Evolutionary conservation across 371 early-diverging fungal species (phyloP), one percentile per base, ranked within the genome.

Genomic region (Zychaea mexicana): DNA sequence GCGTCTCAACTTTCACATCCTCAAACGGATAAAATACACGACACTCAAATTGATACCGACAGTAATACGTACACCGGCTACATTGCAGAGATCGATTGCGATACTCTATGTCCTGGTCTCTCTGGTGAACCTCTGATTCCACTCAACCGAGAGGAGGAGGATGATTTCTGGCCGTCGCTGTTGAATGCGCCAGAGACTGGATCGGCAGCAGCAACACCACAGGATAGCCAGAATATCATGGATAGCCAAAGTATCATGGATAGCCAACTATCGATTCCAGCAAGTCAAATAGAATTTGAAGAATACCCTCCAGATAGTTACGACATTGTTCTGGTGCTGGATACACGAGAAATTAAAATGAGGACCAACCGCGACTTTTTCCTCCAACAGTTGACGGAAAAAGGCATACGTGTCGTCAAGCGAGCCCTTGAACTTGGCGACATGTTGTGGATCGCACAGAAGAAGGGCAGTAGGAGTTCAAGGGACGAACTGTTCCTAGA

Each of bases 351-450:
- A 73, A 83, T 95, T 33, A 86, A 85, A 52, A 79, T 73, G 27
- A 70, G 69, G 15, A 68, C 67, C 2, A 91, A 96, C 38, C 88
- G 97, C 12, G 83, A 78, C 28, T 93, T 89, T 60, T 88, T 97
- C 36, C 83, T 84, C 42, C 67, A 83, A 21, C 80, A 83, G 39
- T 83, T 97, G n/a, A 71, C 73, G 7, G 67, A 73, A 7, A 71
- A 77, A 13, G 90, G 90, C 0, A 65, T 96, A 13, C 61, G 62
- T 2, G 71, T 85, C 0, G 75, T 84, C 12, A 87, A 84, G 13
- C 78, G 92, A 2, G 73, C 85, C 3, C 72, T 98, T 62, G 89
- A 89, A 3, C 69, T 98, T 2, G 98, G 97, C 33, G 98, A 98
- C 71, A 83, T 93, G 8, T 63, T 92, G 22, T 98, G 97, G 97